A percentile compares a stretch with the other conserved stretches of the same genome.
Evolutionary conservation across 1,139 yeast genomes (phyloP).

Genomic region (Dujonia santamariae): DNA sequence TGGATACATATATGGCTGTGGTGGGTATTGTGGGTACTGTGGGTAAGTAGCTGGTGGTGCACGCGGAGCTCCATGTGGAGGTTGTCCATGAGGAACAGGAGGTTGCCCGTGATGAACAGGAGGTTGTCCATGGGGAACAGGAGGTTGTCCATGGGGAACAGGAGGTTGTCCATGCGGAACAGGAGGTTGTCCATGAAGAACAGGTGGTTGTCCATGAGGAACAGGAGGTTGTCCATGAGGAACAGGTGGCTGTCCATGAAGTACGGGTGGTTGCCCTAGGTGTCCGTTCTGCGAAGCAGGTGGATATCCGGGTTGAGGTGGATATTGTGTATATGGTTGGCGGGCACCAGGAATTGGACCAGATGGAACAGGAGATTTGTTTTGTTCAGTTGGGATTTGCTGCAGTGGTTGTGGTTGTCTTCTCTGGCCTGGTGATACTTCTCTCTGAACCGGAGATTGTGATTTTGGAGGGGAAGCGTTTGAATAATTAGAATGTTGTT

Average conservation of each 20-base stretch:
- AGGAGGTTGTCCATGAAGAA: constrained; percentile 10
- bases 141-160: constrained; percentile 2
- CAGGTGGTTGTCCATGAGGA: constrained; percentile 3
- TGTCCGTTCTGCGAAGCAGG: too few relatives aligned
- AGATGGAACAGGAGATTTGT: neutral
- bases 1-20: constrained; percentile 16
- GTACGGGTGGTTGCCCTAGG: too few relatives aligned
- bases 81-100: constrained; percentile 10
- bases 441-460: too few relatives aligned
- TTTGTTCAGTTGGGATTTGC: neutral
- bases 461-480: neutral
- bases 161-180: constrained; percentile 9
- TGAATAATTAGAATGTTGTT: neutral
- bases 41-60: constrained; percentile 8
- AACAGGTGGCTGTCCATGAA: constrained; percentile 2
- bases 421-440: neutral
- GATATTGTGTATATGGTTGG: neutral
- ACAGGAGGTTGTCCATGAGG: constrained; percentile 3
- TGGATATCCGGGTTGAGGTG: constrained; percentile 3
- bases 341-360: neutral
- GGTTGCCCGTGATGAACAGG: constrained; percentile 9
- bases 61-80: constrained; percentile 11
- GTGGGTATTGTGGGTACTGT: constrained; percentile 11
- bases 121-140: constrained; percentile 4
- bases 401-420: constrained; percentile 2